Evolutionary conservation across 345 rosid species (phyloP).

Genomic region (Gossypium arboreum): DNA sequence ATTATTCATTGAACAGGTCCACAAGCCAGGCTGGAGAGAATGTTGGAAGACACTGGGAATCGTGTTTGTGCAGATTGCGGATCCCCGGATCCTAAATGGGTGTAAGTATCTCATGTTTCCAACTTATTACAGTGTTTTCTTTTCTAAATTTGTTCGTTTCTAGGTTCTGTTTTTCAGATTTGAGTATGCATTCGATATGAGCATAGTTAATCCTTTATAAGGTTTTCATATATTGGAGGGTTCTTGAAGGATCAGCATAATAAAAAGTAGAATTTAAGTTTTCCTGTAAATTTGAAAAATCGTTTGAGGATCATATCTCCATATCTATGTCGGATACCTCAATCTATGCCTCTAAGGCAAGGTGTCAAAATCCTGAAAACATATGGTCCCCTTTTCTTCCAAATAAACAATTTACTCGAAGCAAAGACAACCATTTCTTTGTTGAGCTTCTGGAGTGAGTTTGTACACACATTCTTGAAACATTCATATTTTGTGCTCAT

Average conservation of each 20-base stretch:
- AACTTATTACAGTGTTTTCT: neutral
- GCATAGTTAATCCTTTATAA: neutral
- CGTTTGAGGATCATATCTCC: neutral
- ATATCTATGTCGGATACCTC: neutral
- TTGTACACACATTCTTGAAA: neutral
- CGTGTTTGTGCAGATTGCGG: constrained; percentile 87
- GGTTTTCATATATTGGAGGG: neutral
- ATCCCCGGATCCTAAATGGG: constrained; percentile 94
- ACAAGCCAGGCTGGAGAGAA: constrained; percentile 38
- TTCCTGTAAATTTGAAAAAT: neutral
- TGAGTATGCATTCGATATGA: neutral
- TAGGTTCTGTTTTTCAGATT: neutral
- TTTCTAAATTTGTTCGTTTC: neutral
- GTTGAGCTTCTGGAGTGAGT: neutral
- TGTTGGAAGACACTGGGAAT: constrained; percentile 54
- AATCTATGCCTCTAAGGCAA: neutral
- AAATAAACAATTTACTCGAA: neutral
- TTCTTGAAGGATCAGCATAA: neutral
- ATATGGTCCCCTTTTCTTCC: neutral
- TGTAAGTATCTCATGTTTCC: constrained; percentile 45
- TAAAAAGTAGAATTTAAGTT: neutral
- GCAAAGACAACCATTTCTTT: neutral
- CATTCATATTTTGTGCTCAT: neutral
- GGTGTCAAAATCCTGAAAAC: neutral
- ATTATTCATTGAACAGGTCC: constrained; percentile 32